Evolutionary conservation across 148 eudicot species (phyloP).

Genomic region (Chenopodium quinoa): DNA sequence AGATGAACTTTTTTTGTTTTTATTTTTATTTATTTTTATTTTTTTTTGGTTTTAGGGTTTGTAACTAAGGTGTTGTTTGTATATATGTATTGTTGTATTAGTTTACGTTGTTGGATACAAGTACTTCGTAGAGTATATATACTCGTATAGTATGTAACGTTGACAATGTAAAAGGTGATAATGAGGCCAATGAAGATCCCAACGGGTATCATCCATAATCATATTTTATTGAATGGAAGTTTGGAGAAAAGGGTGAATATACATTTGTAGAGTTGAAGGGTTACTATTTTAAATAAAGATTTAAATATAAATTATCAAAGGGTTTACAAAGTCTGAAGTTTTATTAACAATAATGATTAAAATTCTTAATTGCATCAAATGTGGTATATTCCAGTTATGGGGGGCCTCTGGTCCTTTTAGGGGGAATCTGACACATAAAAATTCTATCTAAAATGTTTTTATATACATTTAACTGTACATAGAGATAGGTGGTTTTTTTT

Average conservation of each 20-base stretch:
- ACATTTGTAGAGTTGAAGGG: background rate
- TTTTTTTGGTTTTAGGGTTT: too few species aligned
- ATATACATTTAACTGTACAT: too few species aligned
- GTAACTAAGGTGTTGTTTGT: too few species aligned
- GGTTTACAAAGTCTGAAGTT: background rate
- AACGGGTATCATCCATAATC: conserved; percentile 1
- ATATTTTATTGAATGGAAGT: background rate
- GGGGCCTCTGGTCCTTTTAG: background rate
- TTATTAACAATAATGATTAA: background rate
- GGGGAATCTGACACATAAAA: too few species aligned
- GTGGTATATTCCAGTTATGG: background rate
- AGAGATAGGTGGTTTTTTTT: too few species aligned
- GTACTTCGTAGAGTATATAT: background rate
- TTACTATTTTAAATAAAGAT: background rate
- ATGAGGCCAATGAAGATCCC: background rate
- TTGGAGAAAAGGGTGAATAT: background rate
- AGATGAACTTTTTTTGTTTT: background rate
- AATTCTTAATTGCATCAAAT: background rate
- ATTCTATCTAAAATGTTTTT: too few species aligned
- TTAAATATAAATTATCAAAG: background rate
- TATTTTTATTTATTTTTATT: background rate
- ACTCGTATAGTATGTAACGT: conserved; percentile 14
- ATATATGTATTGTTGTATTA: too few species aligned
- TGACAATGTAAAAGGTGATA: conserved; percentile 20
- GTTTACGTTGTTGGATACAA: background rate